A percentile compares a stretch with the other conserved stretches of the same genome.
Evolutionary conservation across 345 rosid species (phyloP).

Genomic region (Sisymbrium irio): DNA sequence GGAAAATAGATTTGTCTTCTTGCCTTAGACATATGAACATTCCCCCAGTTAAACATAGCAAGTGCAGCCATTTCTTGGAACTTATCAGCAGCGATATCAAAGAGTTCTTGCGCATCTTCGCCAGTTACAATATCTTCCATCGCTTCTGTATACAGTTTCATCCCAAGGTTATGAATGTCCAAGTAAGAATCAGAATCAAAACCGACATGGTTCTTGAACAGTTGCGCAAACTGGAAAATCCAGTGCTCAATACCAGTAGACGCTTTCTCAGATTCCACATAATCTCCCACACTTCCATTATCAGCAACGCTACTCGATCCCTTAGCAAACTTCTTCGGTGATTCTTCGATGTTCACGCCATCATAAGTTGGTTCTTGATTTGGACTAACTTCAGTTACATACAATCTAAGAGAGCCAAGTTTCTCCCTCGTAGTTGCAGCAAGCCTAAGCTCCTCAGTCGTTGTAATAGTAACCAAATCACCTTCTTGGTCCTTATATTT

Average conservation of each 20-base stretch:
- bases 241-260: constrained; percentile 62
- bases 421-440: constrained; percentile 51
- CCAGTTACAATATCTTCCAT: constrained; percentile 78
- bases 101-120: constrained; percentile 83
- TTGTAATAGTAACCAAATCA: constrained; percentile 86
- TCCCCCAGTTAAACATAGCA: constrained; percentile 95
- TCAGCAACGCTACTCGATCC: constrained; percentile 33
- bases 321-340: constrained; percentile 27
- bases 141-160: constrained; percentile 90
- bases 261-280: constrained; percentile 39
- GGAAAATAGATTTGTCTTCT: constrained; percentile 63
- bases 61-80: constrained; percentile 98
- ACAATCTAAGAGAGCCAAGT: constrained; percentile 65
- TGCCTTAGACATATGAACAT: constrained; percentile 83
- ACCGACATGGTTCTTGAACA: constrained; percentile 90
- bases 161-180: constrained; percentile 83
- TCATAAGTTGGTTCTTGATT: constrained; percentile 83
- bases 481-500: constrained; percentile 86
- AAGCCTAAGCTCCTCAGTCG: constrained; percentile 69
- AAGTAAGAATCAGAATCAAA: constrained; percentile 87
- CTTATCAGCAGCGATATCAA: constrained; percentile 74
- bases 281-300: constrained; percentile 35
- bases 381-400: constrained; percentile 62
- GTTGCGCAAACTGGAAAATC: constrained; percentile 82
- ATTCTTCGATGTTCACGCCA: constrained; percentile 39